Evolutionary conservation across 208 protist species (phyloP).

Genomic region (Angomonas ambiguus): DNA sequence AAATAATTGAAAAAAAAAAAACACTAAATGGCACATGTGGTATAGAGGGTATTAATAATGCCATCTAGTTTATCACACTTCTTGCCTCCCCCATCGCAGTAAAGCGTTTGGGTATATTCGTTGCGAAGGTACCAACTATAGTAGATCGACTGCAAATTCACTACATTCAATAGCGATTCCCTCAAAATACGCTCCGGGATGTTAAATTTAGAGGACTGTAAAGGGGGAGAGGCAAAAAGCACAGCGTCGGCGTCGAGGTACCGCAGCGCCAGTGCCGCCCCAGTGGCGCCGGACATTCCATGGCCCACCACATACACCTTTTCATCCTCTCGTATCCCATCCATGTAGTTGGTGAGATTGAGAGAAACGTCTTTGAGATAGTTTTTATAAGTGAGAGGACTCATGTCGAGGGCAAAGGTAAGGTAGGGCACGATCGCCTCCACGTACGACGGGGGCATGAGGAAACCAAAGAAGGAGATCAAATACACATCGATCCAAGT

Average conservation of each 20-base stretch:
- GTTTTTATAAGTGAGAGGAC: constrained; percentile 32
- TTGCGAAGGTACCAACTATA: constrained; percentile 35
- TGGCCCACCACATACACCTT: constrained; percentile 29
- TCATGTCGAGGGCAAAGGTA: constrained; percentile 31
- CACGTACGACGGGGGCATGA: constrained; percentile 45
- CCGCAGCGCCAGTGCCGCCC: constrained; percentile 18
- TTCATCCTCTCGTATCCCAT: constrained; percentile 6
- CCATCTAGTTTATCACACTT: constrained; percentile 32
- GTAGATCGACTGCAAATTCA: constrained; percentile 20
- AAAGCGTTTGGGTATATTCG: constrained; percentile 29
- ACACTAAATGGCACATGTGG: constrained; percentile 15
- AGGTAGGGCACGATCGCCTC: constrained; percentile 29
- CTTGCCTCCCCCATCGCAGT: constrained; percentile 22
- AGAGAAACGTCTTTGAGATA: constrained; percentile 11
- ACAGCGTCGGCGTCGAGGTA: constrained; percentile 16
- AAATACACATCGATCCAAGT: constrained; percentile 52
- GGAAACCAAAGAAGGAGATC: constrained; percentile 41
- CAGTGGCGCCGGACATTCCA: constrained; percentile 18
- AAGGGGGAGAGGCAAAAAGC: constrained; percentile 26
- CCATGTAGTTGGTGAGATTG: constrained; percentile 6
- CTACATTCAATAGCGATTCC: constrained; percentile 12
- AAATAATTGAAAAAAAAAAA: not conserved
- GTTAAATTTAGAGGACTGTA: constrained; percentile 8
- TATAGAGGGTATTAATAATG: constrained; percentile 23
- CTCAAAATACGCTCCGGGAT: constrained; percentile 23